Conservation (phyloP, 2,329 filamentous ascomycete species). For the Talaromyces sp. region DNA sequence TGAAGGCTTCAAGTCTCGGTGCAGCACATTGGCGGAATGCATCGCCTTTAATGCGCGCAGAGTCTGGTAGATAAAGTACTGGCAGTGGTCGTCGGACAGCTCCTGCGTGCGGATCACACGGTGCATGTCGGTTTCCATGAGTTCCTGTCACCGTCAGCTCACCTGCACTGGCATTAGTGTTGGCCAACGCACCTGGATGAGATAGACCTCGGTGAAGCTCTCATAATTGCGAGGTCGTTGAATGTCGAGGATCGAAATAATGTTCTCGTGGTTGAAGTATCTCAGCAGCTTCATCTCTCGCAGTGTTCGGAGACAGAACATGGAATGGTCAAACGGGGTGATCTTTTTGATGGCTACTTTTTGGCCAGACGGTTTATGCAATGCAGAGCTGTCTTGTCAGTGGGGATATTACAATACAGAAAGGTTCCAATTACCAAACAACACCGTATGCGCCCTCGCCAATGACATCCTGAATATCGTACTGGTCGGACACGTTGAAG, state of each 20-base stretch:
- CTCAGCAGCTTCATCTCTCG: slow-evolving; percentile 98
- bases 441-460: slow-evolving; percentile 98
- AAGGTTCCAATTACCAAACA: slow-evolving; percentile 66
- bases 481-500: slow-evolving; percentile 99
- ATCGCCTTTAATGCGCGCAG: slow-evolving; percentile 96
- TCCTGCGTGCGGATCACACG: slow-evolving; percentile 97
- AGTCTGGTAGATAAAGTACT: slow-evolving; percentile 99
- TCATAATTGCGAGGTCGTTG: slow-evolving; percentile 97
- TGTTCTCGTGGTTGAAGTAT: slow-evolving; percentile 99
- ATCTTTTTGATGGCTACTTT: slow-evolving; percentile 99
- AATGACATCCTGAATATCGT: slow-evolving; percentile 99
- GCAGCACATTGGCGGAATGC: slow-evolving; percentile 97
- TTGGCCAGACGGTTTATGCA: slow-evolving; percentile 96
- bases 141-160: slow-evolving; percentile 55
- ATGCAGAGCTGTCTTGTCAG: slow-evolving; percentile 66
- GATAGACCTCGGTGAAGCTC: slow-evolving; percentile 93
- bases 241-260: slow-evolving; percentile 98
- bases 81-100: slow-evolving; percentile 97
- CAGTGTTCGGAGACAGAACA: slow-evolving; percentile 94
- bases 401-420: slow-evolving; percentile 4
- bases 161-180: no score
- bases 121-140: slow-evolving; percentile 99
- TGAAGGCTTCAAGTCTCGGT: slow-evolving; percentile 94
- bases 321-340: slow-evolving; percentile 96
- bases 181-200: slow-evolving; percentile 71